phyloP scores from a whole-genome alignment of 2,329 filamentous ascomycete genomes.

The Ophiostoma himal-ulmi region DNA sequence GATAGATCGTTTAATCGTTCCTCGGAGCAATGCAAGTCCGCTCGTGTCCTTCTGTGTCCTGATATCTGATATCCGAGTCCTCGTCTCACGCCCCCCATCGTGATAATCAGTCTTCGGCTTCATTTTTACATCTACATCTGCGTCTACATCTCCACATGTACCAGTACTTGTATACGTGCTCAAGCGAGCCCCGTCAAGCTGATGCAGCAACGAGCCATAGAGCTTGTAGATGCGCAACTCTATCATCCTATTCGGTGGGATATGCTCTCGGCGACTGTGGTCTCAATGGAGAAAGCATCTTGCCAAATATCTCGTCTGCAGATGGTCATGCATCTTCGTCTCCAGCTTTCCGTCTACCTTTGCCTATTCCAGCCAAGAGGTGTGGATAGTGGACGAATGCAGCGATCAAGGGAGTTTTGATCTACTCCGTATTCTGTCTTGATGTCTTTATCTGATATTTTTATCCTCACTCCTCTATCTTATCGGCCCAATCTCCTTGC shows the following conservation, averaged over 20 bases:
- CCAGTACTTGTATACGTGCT: background rate
- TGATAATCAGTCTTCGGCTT: background rate
- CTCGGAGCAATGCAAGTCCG: background rate
- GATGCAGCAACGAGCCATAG: background rate
- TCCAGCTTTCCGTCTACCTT: background rate
- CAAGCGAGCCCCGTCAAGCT: background rate
- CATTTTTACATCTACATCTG: background rate
- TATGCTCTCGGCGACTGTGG: background rate
- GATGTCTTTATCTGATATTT: background rate
- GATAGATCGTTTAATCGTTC: background rate
- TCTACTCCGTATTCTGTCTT: background rate
- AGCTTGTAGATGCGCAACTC: background rate
- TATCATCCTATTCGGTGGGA: background rate
- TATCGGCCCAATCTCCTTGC: background rate
- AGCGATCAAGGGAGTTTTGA: background rate
- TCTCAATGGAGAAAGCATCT: background rate
- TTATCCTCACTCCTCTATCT: constrained; percentile 1
- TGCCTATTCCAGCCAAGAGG: background rate
- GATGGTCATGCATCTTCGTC: background rate
- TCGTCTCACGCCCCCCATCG: background rate
- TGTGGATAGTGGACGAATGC: background rate
- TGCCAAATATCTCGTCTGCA: background rate
- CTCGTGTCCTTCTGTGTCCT: background rate
- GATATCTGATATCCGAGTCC: background rate
- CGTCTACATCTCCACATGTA: background rate